Conservation (phyloP, 805 yeast species). For the Barnettozyma populi region DNA sequence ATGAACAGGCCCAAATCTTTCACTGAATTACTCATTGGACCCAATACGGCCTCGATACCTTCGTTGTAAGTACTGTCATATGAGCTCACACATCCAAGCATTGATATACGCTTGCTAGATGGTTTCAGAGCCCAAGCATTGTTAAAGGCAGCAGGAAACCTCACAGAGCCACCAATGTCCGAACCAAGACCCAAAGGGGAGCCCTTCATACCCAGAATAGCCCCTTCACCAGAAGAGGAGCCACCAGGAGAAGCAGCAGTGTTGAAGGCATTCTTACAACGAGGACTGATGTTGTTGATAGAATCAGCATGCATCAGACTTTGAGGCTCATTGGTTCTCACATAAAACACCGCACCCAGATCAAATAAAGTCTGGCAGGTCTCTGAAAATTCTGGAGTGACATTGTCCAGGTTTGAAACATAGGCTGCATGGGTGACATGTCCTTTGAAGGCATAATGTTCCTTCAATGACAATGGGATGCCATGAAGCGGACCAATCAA, state of each 20-base stretch:
- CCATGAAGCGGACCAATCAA: constrained; percentile 67
- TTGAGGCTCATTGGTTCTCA: constrained; percentile 66
- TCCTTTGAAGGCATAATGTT: constrained; percentile 52
- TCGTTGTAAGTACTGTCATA: constrained; percentile 32
- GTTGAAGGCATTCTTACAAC: constrained; percentile 54
- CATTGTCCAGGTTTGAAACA: constrained; percentile 45
- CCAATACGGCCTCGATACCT: constrained; percentile 57
- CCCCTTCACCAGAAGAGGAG: constrained; percentile 70
- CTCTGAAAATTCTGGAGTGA: constrained; percentile 26
- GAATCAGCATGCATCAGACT: constrained; percentile 66
- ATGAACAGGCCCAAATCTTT: constrained; percentile 68
- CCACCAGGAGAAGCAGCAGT: constrained; percentile 60
- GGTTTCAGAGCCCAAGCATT: constrained; percentile 63
- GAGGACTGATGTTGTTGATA: constrained; percentile 52
- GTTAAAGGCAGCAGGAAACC: constrained; percentile 62
- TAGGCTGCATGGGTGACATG: constrained; percentile 55
- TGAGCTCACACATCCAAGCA: constrained; percentile 16
- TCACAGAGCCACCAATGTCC: constrained; percentile 68
- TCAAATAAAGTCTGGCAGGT: constrained; percentile 22
- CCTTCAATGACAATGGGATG: constrained; percentile 62
- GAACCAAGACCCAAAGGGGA: constrained; percentile 63
- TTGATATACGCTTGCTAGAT: constrained; percentile 47
- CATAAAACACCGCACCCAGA: constrained; percentile 47
- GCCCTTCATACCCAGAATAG: constrained; percentile 52
- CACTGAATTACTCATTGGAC: constrained; percentile 60